Percentiles rank a stretch among this genome's conserved stretches.
phyloP scores from a whole-genome alignment of 345 rosid genomes.

The Abelmoschus esculentus region DNA sequence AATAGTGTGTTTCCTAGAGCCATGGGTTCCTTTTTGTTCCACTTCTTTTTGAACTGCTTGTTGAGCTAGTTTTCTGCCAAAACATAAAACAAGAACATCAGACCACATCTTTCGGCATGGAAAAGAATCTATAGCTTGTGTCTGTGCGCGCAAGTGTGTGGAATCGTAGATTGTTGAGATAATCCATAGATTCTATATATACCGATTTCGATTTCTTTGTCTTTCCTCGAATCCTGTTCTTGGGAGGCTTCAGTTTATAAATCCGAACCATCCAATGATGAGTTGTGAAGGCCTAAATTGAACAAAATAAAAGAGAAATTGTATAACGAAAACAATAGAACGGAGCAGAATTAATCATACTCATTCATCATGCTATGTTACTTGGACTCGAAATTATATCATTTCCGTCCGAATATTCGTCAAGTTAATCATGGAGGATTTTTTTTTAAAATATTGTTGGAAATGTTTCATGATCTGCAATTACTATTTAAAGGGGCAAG shows the following conservation, averaged over 20 bases:
- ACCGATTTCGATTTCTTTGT: constrained; percentile 65
- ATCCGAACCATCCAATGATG: constrained; percentile 99
- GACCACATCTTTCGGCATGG: neutral
- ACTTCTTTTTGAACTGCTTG: constrained; percentile 16
- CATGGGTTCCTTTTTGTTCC: constrained; percentile 24
- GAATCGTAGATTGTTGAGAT: neutral
- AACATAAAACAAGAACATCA: neutral
- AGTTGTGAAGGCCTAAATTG: constrained; percentile 80
- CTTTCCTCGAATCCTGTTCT: constrained; percentile 64
- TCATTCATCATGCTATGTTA: neutral
- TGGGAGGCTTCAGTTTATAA: constrained; percentile 39
- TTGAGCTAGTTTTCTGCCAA: constrained; percentile 52
- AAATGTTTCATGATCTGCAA: neutral
- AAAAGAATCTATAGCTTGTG: neutral
- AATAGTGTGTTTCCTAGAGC: constrained; percentile 28
- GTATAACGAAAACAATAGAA: neutral
- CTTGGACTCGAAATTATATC: neutral
- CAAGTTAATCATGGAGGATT: neutral
- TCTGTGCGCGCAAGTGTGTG: neutral
- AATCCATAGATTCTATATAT: constrained; percentile 9
- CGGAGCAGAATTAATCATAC: no score
- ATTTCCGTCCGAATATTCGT: neutral
- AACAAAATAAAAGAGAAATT: neutral
- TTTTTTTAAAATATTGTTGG: neutral
- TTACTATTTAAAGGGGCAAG: neutral